These are phyloP conservation scores for Tolypocladium ophioglossoides DNA, from an alignment of 2,329 filamentous ascomycete genomes.

Conservation along the genomic window DNA sequence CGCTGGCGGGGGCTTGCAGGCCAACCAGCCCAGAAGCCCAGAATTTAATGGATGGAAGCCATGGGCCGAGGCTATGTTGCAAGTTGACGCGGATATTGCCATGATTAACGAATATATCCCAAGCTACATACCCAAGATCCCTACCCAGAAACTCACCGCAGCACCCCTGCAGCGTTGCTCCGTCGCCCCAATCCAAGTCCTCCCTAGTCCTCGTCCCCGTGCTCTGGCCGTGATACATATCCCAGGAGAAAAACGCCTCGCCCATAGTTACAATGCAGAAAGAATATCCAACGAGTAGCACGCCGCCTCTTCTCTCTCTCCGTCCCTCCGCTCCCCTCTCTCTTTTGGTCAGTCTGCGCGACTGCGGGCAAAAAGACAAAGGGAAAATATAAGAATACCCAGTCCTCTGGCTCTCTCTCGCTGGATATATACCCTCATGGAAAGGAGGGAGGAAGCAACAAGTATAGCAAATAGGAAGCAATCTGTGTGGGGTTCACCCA, in stretches of 20 bases:
- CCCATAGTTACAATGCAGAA: constrained; percentile 1
- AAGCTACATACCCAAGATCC: neutral
- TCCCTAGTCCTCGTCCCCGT: neutral
- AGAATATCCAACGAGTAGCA: neutral
- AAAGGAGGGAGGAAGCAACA: neutral
- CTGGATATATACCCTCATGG: neutral
- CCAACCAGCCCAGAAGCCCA: too few species aligned
- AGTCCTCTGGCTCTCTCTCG: neutral
- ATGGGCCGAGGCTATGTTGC: neutral
- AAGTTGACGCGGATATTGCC: neutral
- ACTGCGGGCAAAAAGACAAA: neutral
- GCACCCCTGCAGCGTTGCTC: neutral
- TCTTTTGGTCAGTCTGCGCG: neutral
- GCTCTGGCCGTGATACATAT: neutral
- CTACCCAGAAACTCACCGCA: neutral
- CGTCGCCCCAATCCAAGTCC: neutral
- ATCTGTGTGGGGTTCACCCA: neutral
- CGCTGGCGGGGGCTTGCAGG: too few species aligned
- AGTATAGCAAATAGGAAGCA: neutral
- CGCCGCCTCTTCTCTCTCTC: neutral
- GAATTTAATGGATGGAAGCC: too few species aligned
- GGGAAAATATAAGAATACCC: neutral
- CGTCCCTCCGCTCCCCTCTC: neutral
- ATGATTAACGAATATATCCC: neutral
- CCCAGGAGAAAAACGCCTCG: constrained; percentile 1